Evolutionary conservation across 768 basidiomycete genomes (phyloP).

Genomic region (Rhizopogon roseolus): DNA sequence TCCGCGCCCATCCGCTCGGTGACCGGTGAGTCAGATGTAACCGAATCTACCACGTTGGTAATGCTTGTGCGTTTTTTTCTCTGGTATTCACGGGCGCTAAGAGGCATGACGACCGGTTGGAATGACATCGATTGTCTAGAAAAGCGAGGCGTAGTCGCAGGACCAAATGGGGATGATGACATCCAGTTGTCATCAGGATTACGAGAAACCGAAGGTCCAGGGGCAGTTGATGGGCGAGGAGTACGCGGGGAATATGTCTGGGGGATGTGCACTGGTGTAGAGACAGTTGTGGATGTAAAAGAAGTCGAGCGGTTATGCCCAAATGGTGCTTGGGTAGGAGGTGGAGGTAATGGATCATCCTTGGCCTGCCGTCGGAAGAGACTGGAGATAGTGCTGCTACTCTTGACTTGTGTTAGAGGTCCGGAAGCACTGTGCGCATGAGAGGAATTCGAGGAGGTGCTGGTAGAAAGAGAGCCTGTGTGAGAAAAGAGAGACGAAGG

Average conservation of each 20-base stretch:
- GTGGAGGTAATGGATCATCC: background rate
- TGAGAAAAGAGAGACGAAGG: constrained; percentile 15
- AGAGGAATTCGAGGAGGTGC: constrained; percentile 4
- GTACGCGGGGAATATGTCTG: constrained; percentile 12
- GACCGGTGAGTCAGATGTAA: background rate
- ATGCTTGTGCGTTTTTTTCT: constrained; percentile 13
- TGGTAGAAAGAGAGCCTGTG: background rate
- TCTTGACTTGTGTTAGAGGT: constrained; percentile 3
- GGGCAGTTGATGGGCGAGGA: background rate
- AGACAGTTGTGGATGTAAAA: background rate
- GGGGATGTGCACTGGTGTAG: constrained; percentile 7
- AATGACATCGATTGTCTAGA: constrained; percentile 24
- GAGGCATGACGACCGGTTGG: constrained; percentile 24
- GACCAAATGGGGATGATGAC: constrained; percentile 24
- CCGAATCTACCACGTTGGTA: background rate
- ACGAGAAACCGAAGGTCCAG: constrained; percentile 16
- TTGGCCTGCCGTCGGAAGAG: constrained; percentile 5
- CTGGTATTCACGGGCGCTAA: constrained; percentile 23
- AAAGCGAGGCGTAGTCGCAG: constrained; percentile 22
- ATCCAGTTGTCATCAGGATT: constrained; percentile 23
- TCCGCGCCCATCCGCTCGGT: background rate
- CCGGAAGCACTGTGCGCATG: background rate
- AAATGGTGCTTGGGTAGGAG: constrained; percentile 19
- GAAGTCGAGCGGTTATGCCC: constrained; percentile 16
- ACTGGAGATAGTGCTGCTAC: constrained; percentile 3